Conservation (phyloP, 2,329 filamentous ascomycete species). For the Neofusicoccum kwambonambiense region DNA sequence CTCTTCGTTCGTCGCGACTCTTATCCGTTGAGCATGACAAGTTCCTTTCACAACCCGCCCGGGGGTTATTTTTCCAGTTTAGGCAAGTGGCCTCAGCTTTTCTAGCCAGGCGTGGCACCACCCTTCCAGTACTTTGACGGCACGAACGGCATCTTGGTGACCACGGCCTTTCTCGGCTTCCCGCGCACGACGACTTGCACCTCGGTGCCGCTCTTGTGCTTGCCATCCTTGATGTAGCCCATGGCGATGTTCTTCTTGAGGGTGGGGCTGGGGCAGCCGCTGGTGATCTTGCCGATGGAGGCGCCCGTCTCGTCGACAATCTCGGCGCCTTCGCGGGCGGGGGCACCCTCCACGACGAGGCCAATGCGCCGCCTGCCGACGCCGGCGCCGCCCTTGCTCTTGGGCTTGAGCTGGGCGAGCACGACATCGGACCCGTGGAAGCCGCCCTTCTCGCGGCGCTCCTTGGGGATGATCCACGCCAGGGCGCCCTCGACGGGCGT, state of each 20-base stretch:
- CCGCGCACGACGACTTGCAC: conserved; percentile 76
- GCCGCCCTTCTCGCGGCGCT: conserved; percentile 66
- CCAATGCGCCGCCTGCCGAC: conserved; percentile 75
- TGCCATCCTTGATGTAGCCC: conserved; percentile 80
- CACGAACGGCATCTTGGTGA: conserved; percentile 88
- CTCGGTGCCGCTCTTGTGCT: conserved; percentile 82
- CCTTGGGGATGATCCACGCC: conserved; percentile 81
- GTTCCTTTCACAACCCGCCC: neutral
- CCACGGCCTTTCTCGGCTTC: conserved; percentile 69
- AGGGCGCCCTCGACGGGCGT: conserved; percentile 67
- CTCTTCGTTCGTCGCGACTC: neutral
- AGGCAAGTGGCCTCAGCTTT: neutral
- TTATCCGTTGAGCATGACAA: neutral
- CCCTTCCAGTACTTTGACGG: conserved; percentile 70
- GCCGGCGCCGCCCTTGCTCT: conserved; percentile 69
- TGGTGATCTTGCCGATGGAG: conserved; percentile 78
- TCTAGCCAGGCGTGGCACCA: conserved; percentile 6
- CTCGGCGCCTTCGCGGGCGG: conserved; percentile 83
- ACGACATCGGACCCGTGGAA: conserved; percentile 85
- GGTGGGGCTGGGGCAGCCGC: conserved; percentile 84
- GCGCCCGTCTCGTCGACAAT: conserved; percentile 64
- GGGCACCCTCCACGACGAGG: conserved; percentile 77
- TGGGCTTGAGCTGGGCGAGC: conserved; percentile 70
- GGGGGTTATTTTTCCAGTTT: neutral
- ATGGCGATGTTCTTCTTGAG: conserved; percentile 92